phyloP scores from a whole-genome alignment of 2,329 filamentous ascomycete genomes.

The Diaporthe ilicicola region DNA sequence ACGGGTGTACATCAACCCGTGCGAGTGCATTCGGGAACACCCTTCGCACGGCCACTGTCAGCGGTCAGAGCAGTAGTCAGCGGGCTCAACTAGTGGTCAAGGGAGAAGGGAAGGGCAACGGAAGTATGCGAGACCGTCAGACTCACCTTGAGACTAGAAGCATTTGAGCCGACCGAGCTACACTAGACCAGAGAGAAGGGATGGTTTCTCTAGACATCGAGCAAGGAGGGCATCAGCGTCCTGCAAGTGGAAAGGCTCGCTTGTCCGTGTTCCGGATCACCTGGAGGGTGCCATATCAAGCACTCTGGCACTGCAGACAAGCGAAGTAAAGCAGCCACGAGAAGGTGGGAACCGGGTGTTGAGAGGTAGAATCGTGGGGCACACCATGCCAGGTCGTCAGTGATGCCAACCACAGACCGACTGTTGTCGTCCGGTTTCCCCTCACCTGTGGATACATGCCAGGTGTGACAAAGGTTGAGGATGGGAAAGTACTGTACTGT shows the following conservation, averaged over 20 bases:
- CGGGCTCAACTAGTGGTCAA: conserved; percentile 3
- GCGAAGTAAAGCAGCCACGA: background rate
- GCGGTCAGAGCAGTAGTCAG: background rate
- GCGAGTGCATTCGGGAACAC: conserved; percentile 15
- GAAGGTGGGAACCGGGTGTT: background rate
- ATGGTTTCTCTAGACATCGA: background rate
- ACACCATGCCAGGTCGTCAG: background rate
- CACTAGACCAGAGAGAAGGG: conserved; percentile 10
- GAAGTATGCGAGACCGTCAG: conserved; percentile 19
- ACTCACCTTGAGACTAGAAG: conserved; percentile 15
- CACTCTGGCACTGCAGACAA: too few species aligned
- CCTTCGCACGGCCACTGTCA: conserved; percentile 18
- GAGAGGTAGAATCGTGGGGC: background rate
- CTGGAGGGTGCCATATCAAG: background rate
- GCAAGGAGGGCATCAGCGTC: conserved; percentile 7
- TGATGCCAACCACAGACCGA: conserved; percentile 19
- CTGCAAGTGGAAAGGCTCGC: conserved; percentile 13
- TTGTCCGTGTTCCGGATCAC: background rate
- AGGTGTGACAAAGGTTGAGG: conserved; percentile 5
- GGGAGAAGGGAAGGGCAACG: conserved; percentile 22
- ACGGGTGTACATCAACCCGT: conserved; percentile 1
- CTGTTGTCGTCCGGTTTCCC: conserved; percentile 20
- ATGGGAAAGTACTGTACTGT: conserved; percentile 12
- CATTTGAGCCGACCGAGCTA: background rate
- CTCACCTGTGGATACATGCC: conserved; percentile 17